These are phyloP conservation scores for Hygrocybe coccinea DNA, from an alignment of 768 basidiomycete genomes.

Conservation along the genomic window DNA sequence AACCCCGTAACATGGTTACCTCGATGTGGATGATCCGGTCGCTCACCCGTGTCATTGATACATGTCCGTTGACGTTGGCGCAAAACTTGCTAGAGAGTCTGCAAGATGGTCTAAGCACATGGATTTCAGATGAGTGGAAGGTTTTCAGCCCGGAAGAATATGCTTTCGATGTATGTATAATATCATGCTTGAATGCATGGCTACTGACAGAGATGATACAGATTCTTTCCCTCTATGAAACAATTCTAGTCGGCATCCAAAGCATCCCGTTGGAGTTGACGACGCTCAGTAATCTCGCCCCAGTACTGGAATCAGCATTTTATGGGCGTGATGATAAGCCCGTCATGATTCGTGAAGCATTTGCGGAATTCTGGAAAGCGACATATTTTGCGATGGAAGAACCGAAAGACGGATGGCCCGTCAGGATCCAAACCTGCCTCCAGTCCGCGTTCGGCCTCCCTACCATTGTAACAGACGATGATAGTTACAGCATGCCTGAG, in stretches of 20 bases:
- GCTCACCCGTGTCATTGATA: constrained; percentile 49
- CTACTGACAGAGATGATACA: constrained; percentile 20
- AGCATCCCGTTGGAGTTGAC: constrained; percentile 37
- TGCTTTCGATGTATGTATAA: constrained; percentile 47
- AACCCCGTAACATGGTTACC: constrained; percentile 46
- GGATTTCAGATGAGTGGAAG: constrained; percentile 58
- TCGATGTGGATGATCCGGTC: constrained; percentile 61
- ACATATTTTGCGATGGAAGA: constrained; percentile 38
- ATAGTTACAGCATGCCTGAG: neutral
- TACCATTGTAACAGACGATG: constrained; percentile 6
- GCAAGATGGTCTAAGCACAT: constrained; percentile 52
- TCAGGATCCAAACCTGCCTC: constrained; percentile 34
- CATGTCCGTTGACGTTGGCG: constrained; percentile 47
- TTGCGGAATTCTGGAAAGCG: constrained; percentile 58
- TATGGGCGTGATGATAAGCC: constrained; percentile 46
- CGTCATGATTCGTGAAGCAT: constrained; percentile 42
- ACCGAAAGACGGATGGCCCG: constrained; percentile 53
- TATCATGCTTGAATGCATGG: neutral
- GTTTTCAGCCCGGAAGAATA: constrained; percentile 53
- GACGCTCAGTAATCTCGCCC: constrained; percentile 44
- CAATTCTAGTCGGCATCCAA: constrained; percentile 48
- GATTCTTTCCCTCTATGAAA: constrained; percentile 64
- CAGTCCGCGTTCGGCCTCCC: constrained; percentile 7
- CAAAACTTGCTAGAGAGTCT: constrained; percentile 42
- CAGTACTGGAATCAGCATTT: constrained; percentile 57